Percentiles rank a stretch among this genome's conserved stretches.
Evolutionary conservation across 768 basidiomycete species (phyloP).

Genomic region (Kondoa malvinella): DNA sequence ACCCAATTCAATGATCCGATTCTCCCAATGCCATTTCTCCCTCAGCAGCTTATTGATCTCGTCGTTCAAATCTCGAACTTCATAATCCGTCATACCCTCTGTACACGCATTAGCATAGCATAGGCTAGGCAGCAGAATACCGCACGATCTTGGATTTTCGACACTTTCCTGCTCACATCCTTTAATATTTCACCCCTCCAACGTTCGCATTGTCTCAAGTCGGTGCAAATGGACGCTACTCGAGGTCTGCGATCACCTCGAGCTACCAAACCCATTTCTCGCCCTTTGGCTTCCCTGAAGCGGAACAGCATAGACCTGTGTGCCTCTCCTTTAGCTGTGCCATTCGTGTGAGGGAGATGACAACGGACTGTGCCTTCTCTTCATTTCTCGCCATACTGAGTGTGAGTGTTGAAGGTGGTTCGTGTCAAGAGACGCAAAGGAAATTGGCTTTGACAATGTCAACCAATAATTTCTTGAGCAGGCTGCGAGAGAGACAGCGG

Average conservation of each 20-base stretch:
- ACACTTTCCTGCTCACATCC: conserved; percentile 89
- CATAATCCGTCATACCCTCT: conserved; percentile 90
- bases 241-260: conserved; percentile 61
- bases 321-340: neutral
- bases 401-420: neutral
- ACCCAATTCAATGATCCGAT: conserved; percentile 85
- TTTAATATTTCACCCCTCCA: conserved; percentile 91
- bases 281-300: conserved; percentile 90
- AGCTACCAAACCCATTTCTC: conserved; percentile 79
- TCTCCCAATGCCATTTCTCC: conserved; percentile 95
- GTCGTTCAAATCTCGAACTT: conserved; percentile 87
- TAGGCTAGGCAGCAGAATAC: conserved; percentile 13
- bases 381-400: conserved; percentile 60
- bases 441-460: no score
- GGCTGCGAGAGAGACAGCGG: no score
- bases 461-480: no score
- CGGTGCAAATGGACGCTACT: conserved; percentile 84
- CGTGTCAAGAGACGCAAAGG: no score
- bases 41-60: conserved; percentile 91
- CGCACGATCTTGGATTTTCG: conserved; percentile 90
- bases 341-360: neutral
- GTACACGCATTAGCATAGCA: conserved; percentile 1
- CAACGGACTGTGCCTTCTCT: conserved; percentile 65
- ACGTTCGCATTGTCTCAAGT: conserved; percentile 76
- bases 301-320: conserved; percentile 65